A percentile compares a stretch with the other conserved stretches of the same genome.
These are phyloP conservation scores for Ganoderma leucocontextum DNA, from an alignment of 1,284 basidiomycete species.

Conservation along the genomic window DNA sequence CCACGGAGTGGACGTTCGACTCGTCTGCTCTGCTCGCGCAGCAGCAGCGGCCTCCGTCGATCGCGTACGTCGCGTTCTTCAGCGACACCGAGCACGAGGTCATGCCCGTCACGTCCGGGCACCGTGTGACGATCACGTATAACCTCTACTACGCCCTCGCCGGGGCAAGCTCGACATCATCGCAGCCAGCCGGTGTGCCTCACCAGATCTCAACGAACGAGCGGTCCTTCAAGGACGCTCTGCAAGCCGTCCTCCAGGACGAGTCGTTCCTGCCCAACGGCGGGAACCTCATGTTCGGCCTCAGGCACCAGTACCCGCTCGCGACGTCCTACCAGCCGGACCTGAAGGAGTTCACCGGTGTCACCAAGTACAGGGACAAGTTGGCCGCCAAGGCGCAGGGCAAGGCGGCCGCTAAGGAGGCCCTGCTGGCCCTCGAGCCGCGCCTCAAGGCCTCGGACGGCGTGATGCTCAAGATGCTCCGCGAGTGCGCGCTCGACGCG, in stretches of 20 bases:
- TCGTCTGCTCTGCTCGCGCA: constrained; percentile 36
- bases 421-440: constrained; percentile 11
- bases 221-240: constrained; percentile 17
- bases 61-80: constrained; percentile 51
- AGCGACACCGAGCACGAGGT: constrained; percentile 58
- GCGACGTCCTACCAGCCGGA: neutral
- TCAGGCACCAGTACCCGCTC: constrained; percentile 46
- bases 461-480: constrained; percentile 11
- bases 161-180: neutral
- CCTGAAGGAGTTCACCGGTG: too few species aligned
- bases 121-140: constrained; percentile 52
- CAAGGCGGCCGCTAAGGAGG: neutral
- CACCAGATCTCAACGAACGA: constrained; percentile 4
- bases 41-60: constrained; percentile 15
- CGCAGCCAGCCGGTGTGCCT: neutral
- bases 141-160: constrained; percentile 42
- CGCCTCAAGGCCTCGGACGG: constrained; percentile 40
- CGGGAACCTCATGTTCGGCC: constrained; percentile 47
- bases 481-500: constrained; percentile 23
- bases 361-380: neutral
- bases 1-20: constrained; percentile 41
- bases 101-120: constrained; percentile 47
- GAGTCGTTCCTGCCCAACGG: constrained; percentile 41
- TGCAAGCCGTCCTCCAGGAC: constrained; percentile 39
- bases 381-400: neutral